A percentile compares a stretch with the other conserved stretches of the same genome.
Evolutionary conservation across 169 alveolate genomes (phyloP).

Genomic region (Cyclospora cayetanensis): DNA sequence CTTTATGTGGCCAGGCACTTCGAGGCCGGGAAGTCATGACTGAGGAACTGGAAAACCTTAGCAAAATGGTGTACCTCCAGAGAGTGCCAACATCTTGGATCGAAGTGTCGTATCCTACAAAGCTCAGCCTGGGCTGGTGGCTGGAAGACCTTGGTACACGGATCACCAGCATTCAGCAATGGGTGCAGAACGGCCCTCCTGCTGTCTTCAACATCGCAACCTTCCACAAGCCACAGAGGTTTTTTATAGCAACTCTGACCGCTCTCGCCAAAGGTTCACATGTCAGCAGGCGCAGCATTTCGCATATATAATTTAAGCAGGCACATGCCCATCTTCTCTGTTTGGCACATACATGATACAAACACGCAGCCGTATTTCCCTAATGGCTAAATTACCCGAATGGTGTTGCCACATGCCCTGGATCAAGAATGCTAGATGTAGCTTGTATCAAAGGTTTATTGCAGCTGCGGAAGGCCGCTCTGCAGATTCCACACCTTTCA

Average conservation of each 20-base stretch:
- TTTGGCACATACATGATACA: no score
- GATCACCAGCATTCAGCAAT: conserved; percentile 19
- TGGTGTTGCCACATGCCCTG: no score
- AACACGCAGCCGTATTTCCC: no score
- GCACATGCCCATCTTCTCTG: no score
- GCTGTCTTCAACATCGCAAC: conserved; percentile 38
- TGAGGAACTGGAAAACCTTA: conserved; percentile 40
- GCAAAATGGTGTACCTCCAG: conserved; percentile 30
- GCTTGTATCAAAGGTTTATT: no score
- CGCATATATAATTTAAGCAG: no score
- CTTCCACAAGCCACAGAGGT: conserved; percentile 45
- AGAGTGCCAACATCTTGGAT: conserved; percentile 65
- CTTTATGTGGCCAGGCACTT: conserved; percentile 17
- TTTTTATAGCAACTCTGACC: conserved; percentile 4
- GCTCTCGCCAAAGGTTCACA: no score
- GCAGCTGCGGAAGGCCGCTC: background rate
- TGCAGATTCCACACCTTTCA: background rate
- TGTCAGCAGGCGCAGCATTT: no score
- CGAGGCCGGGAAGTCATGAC: conserved; percentile 56
- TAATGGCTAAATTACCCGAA: no score
- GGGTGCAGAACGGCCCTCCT: conserved; percentile 55
- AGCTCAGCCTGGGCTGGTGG: conserved; percentile 52
- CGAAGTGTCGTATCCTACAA: conserved; percentile 13
- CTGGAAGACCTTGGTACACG: conserved; percentile 48
- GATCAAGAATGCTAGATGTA: no score